Percentiles rank a stretch among this genome's conserved stretches.
These are phyloP conservation scores for Daucus carota DNA, from an alignment of 129 eudicot genomes.

Conservation along the genomic window DH1_v3.0 NC_030387.2:22957001-22957500, in stretches of 20 bases:
- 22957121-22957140: conserved; percentile 50
- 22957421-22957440: conserved; percentile 16
- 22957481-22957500: conserved; percentile 31
- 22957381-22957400: conserved; percentile 33
- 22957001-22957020: too few relatives aligned
- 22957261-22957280: neutral
- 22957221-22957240: conserved; percentile 17
- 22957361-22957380: conserved; percentile 39
- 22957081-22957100: too few relatives aligned
- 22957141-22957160: conserved; percentile 60
- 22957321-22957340: neutral
- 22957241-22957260: conserved; percentile 6
- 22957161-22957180: conserved; percentile 52
- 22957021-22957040: too few relatives aligned
- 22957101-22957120: too few relatives aligned
- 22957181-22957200: conserved; percentile 44
- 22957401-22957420: conserved; percentile 19
- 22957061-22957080: too few relatives aligned
- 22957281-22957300: neutral
- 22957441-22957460: conserved; percentile 11
- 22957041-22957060: too few relatives aligned
- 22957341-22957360: conserved; percentile 3
- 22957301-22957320: neutral
- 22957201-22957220: conserved; percentile 53
- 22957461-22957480: conserved; percentile 22